Base-by-base conservation (phyloP, 2,329 filamentous ascomycete species). In the Endocalyx cinctus region DNA sequence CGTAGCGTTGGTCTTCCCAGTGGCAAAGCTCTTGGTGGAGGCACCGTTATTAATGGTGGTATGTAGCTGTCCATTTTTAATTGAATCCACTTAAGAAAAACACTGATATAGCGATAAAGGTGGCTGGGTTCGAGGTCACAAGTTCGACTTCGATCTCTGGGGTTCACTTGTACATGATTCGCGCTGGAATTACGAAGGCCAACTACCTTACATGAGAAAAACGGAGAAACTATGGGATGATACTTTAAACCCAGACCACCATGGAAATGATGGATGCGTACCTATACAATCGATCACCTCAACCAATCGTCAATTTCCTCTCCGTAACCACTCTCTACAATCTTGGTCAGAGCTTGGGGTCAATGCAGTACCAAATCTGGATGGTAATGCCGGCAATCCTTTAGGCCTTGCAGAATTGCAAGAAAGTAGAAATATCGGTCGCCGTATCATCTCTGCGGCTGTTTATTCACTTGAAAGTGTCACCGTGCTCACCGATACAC, bases 81-180 rank as follows among this genome's bases (percentile, higher is more conserved):
- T n/a, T n/a, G n/a, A 8, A 23, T 23, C 20, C 20, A 23, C 8
- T 23, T 8, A 23, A 23, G 8, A 8, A 23, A 8, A 8, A 23
- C 20, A 8, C 20, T 23, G 20, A n/a, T 23, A 23, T 23, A n/a
- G n/a, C n/a, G 20, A 23, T 23, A n/a, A 23, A 42, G 54, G 47
- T 6, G 50, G 42, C 6, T 63, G 65, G 50, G 57, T 61, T n/a
- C 56, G 64, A 20, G 64, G 64, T 3, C 55, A 57, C 14, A 49
- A 48, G 10, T 47, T 47, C 13, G 64, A 68, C 38, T 69, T 62
- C 40, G 54, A 69, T 29, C 49, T 55, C 27, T 69, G 64, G 67
- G 64, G 60, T 2, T 6, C 39, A 29, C n/a, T 39, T 29, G 27
- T 43, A 25, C 5, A 29, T 17, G 64, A 70, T 36, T 16, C 48